A percentile compares a stretch with the other conserved stretches of the same genome.
phyloP scores from a whole-genome alignment of 2,329 filamentous ascomycete genomes.

The Ophiobolus disseminans region DNA sequence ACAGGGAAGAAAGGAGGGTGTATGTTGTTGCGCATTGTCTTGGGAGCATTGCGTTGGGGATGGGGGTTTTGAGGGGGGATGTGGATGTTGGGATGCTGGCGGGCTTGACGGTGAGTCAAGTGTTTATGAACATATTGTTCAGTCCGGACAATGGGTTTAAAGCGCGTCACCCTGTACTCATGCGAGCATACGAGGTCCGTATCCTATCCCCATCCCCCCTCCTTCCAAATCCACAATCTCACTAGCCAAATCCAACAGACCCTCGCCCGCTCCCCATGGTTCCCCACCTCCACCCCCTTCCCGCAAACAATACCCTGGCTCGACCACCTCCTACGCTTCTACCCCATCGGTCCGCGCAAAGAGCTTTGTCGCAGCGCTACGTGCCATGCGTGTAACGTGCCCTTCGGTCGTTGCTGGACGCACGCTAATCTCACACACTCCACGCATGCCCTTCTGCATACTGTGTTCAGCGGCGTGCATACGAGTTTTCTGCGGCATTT shows the following conservation, averaged over 20 bases:
- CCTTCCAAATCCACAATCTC: background rate
- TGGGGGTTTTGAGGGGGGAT: slow-evolving; percentile 67
- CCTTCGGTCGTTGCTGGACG: slow-evolving; percentile 69
- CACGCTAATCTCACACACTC: slow-evolving; percentile 70
- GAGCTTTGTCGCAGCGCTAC: slow-evolving; percentile 68
- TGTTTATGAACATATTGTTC: slow-evolving; percentile 70
- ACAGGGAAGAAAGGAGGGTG: slow-evolving; percentile 46
- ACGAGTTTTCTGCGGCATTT: slow-evolving; percentile 65
- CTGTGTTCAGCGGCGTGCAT: slow-evolving; percentile 68
- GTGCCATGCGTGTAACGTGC: slow-evolving; percentile 67
- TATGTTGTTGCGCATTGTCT: slow-evolving; percentile 70
- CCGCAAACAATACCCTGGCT: slow-evolving; percentile 19
- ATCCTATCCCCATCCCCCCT: background rate
- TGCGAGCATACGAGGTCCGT: slow-evolving; percentile 14
- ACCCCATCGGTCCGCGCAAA: slow-evolving; percentile 57
- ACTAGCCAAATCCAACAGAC: background rate
- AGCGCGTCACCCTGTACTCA: slow-evolving; percentile 27
- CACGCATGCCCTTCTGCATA: slow-evolving; percentile 56
- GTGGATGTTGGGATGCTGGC: slow-evolving; percentile 64
- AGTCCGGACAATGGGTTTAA: slow-evolving; percentile 64
- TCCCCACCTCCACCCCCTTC: slow-evolving; percentile 10
- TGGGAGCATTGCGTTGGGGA: slow-evolving; percentile 65
- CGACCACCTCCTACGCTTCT: slow-evolving; percentile 62
- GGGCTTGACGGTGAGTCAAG: slow-evolving; percentile 66
- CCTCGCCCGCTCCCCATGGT: slow-evolving; percentile 19